phyloP scores from a whole-genome alignment of 2,329 filamentous ascomycete species.

The Penicillium occitanis region DNA sequence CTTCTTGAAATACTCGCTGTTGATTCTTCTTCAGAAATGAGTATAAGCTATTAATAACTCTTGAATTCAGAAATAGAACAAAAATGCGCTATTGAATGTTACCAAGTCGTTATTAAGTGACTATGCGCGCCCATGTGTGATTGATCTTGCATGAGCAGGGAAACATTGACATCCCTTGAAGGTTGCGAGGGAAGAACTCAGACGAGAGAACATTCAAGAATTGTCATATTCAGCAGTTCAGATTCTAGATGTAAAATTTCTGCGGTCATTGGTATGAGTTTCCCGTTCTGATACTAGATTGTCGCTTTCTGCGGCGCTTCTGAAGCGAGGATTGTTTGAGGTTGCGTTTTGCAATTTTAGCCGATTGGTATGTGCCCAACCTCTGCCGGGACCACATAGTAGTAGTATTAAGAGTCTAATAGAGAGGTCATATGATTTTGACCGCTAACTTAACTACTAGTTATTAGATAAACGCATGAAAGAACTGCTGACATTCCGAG shows the following conservation, averaged over 20 bases:
- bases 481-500: background rate
- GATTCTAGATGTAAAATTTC: too few relatives aligned
- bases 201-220: background rate
- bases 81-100: background rate
- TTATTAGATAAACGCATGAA: background rate
- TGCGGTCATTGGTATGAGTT: background rate
- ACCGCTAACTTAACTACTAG: background rate
- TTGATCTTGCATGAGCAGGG: conserved; percentile 11
- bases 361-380: conserved; percentile 10
- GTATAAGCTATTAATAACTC: background rate
- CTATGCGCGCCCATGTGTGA: conserved; percentile 8
- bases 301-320: conserved; percentile 14
- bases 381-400: background rate
- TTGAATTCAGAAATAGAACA: conserved; percentile 2
- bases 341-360: conserved; percentile 14
- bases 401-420: too few relatives aligned
- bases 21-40: background rate
- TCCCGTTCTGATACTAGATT: background rate
- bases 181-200: background rate
- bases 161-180: background rate
- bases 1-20: background rate
- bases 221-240: too few relatives aligned
- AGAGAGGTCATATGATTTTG: background rate
- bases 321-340: conserved; percentile 18
- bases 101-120: background rate